These are phyloP conservation scores for Hylodesmum podocarpum DNA, from an alignment of 306 rosid species.

Conservation along the genomic window DNA sequence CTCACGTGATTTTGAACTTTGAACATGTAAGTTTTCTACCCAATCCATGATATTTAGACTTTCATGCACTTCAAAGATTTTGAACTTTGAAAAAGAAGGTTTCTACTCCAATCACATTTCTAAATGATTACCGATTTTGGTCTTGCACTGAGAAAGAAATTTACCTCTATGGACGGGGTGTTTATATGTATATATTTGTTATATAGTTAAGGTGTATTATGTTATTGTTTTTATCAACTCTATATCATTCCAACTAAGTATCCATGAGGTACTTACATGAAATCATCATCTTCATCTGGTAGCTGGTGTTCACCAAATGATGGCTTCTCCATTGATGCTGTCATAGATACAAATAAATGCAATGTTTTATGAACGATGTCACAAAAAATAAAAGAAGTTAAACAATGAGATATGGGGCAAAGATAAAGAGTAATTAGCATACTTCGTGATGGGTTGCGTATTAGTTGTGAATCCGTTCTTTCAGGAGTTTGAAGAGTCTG, in stretches of 20 bases:
- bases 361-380: background rate
- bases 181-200: background rate
- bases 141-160: background rate
- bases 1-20: background rate
- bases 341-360: background rate
- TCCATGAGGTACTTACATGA: constrained; percentile 52
- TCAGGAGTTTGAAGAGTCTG: constrained; percentile 11
- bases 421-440: background rate
- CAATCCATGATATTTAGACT: no score
- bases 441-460: constrained; percentile 39
- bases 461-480: background rate
- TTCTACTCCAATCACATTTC: background rate
- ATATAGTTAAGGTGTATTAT: background rate
- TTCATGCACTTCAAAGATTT: no score
- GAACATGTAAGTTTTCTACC: background rate
- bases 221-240: background rate
- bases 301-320: background rate
- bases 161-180: background rate
- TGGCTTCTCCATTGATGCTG: constrained; percentile 44
- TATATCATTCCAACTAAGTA: background rate
- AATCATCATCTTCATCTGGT: constrained; percentile 41
- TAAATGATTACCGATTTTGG: background rate
- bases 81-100: background rate
- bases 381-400: background rate
- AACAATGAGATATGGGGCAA: background rate